Evolutionary conservation across 176 grass and related monocot genomes (phyloP), one percentile per base, ranked within the genome.

Genomic region (Calamus simplicifolius): DNA sequence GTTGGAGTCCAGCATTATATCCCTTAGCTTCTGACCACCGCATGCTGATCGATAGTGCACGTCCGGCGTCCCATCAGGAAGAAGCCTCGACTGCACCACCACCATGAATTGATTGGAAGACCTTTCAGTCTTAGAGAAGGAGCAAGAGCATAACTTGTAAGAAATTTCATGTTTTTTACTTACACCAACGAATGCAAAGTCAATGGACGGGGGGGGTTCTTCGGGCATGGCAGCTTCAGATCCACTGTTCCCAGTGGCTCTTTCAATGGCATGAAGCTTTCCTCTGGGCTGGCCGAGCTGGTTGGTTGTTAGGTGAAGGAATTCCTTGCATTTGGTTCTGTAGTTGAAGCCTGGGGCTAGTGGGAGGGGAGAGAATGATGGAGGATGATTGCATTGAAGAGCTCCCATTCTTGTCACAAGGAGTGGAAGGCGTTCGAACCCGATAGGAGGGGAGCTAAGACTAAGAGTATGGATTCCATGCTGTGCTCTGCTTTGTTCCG

Each of bases 1-100:
- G 67, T 80, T 59, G 3, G 26, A 43, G 5, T 91, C 62, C 28
- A 97, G 69, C 87, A 97, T 97, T 74, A 97, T 82, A 66, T 97
- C 87, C 73, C 92, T 79, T 61, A 97, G 81, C 73, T 87, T 97
- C 81, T 88, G 81, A 29, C 87, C 87, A 54, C 92, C 87, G 73
- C 78, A 25, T 54, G 92, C 83, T 61, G 83, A 75, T 64, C 92
- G 60, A 63, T 88, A 97, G 31, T 85, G 87, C 35, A 96, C 75
- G 79, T 96, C 92, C 54, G 83, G 83, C 72, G 87, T 79, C 53
- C 92, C 84, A 63, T 97, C 92, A 27, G 92, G 92, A 59, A 97
- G 69, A 70, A 97, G 27, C 59, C 75, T 68, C 18, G 92, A 73
- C 92, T 91, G 73, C 68, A 27, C 72, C 13, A 49, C 56, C 28